Evolutionary conservation across 148 eudicot species (phyloP).

Genomic region (Drosera capensis): DNA sequence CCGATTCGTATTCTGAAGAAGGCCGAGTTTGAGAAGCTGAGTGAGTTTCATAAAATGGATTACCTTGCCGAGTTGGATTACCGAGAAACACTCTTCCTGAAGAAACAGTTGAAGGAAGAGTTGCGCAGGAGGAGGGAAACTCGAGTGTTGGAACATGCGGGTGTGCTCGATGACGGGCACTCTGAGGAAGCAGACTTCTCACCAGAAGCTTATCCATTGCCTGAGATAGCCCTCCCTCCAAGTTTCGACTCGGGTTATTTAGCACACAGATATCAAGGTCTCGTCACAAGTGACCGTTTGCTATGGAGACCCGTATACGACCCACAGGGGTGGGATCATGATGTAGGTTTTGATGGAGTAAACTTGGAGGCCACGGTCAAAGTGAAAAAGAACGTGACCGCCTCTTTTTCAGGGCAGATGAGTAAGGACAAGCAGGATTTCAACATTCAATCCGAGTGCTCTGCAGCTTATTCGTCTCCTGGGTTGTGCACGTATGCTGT

Average conservation of each 20-base stretch:
- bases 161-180: constrained; percentile 13
- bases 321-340: constrained; percentile 94
- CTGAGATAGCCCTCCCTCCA: constrained; percentile 67
- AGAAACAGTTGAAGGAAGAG: constrained; percentile 78
- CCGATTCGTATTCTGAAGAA: constrained; percentile 75
- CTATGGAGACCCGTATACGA: constrained; percentile 80
- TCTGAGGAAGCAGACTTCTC: constrained; percentile 26
- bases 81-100: constrained; percentile 76
- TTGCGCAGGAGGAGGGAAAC: constrained; percentile 22
- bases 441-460: constrained; percentile 64
- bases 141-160: constrained; percentile 13
- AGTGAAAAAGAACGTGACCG: constrained; percentile 28
- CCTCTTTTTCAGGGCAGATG: constrained; percentile 74
- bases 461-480: constrained; percentile 42
- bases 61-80: constrained; percentile 95
- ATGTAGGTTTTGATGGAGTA: constrained; percentile 84
- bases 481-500: constrained; percentile 39
- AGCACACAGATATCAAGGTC: constrained; percentile 56
- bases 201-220: constrained; percentile 52
- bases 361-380: constrained; percentile 50
- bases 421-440: constrained; percentile 90
- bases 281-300: constrained; percentile 52
- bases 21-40: constrained; percentile 58
- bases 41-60: constrained; percentile 49
- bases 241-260: constrained; percentile 72